A percentile compares a stretch with the other conserved stretches of the same genome.
Evolutionary conservation across 2,329 filamentous ascomycete species (phyloP).

Genomic region (Microsporum audouinii): DNA sequence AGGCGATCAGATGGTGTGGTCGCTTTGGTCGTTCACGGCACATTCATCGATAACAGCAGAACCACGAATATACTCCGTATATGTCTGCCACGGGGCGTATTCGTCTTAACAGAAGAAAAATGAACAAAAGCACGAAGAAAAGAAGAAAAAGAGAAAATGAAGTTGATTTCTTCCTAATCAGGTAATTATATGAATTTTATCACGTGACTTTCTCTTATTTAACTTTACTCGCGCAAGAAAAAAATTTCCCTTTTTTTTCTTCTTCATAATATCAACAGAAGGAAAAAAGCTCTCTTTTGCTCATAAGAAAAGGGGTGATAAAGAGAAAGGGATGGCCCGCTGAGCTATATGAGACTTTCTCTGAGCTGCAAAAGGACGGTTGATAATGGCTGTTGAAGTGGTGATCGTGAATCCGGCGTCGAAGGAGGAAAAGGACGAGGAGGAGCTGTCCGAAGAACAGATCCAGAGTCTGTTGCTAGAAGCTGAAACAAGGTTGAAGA

Average conservation of each 20-base stretch:
- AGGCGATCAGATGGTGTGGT: neutral
- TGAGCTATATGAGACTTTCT: neutral
- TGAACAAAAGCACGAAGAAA: neutral
- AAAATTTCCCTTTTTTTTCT: neutral
- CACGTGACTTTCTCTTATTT: neutral
- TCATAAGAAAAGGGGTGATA: neutral
- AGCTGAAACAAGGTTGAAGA: conserved; percentile 48
- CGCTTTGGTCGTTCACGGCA: neutral
- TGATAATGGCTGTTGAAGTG: conserved; percentile 1
- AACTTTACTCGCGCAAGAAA: neutral
- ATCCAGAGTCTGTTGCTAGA: conserved; percentile 52
- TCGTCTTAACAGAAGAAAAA: neutral
- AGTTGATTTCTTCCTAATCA: neutral
- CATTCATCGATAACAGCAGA: neutral
- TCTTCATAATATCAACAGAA: neutral
- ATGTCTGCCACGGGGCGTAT: neutral
- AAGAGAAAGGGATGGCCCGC: neutral
- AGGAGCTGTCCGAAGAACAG: conserved; percentile 49
- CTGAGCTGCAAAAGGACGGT: neutral
- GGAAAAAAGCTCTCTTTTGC: neutral
- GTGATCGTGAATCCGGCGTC: neutral
- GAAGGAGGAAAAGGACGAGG: neutral
- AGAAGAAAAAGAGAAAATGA: neutral
- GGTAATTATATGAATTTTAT: neutral
- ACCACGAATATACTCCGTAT: neutral